Percentiles rank a stretch among this genome's conserved stretches.
phyloP scores from a whole-genome alignment of 352 stramenopile genomes.

The Pythium insidiosum region DNA sequence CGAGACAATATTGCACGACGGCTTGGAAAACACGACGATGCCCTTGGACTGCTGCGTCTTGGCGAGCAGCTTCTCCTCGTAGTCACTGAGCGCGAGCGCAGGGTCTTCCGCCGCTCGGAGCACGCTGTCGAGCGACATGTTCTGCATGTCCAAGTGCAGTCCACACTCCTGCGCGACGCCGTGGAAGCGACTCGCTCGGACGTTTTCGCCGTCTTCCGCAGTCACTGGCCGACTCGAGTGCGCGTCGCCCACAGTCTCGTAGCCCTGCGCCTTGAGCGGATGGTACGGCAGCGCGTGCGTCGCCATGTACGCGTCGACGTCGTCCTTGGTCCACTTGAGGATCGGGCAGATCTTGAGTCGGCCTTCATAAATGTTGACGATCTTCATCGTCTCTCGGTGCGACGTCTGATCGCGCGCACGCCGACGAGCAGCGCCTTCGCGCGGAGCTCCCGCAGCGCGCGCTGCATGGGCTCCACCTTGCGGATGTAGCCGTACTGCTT shows the following conservation, averaged over 20 bases:
- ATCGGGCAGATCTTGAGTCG: slow-evolving; percentile 85
- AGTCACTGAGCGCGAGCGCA: slow-evolving; percentile 34
- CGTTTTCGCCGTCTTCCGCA: slow-evolving; percentile 45
- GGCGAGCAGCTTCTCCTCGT: slow-evolving; percentile 29
- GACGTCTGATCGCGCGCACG: slow-evolving; percentile 70
- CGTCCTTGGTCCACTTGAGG: slow-evolving; percentile 66
- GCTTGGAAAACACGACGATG: slow-evolving; percentile 66
- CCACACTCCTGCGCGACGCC: slow-evolving; percentile 77
- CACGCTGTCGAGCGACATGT: slow-evolving; percentile 45
- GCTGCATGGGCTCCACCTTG: slow-evolving; percentile 86
- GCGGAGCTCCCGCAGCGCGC: slow-evolving; percentile 47
- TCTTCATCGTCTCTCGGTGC: slow-evolving; percentile 56
- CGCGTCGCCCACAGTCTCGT: slow-evolving; percentile 74
- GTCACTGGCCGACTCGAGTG: slow-evolving; percentile 79
- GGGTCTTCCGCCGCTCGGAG: slow-evolving; percentile 31
- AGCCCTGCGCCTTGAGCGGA: slow-evolving; percentile 72
- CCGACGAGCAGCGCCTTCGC: slow-evolving; percentile 64
- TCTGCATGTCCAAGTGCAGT: slow-evolving; percentile 66
- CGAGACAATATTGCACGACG: slow-evolving; percentile 70
- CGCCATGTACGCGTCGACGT: slow-evolving; percentile 74
- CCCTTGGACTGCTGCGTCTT: slow-evolving; percentile 40
- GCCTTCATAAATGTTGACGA: slow-evolving; percentile 75
- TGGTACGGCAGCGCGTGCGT: slow-evolving; percentile 64
- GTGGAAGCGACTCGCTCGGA: slow-evolving; percentile 73
- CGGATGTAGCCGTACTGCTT: slow-evolving; percentile 72